phyloP scores from a whole-genome alignment of 441 rosid species.

The Pelargonium exstipulatum region DNA sequence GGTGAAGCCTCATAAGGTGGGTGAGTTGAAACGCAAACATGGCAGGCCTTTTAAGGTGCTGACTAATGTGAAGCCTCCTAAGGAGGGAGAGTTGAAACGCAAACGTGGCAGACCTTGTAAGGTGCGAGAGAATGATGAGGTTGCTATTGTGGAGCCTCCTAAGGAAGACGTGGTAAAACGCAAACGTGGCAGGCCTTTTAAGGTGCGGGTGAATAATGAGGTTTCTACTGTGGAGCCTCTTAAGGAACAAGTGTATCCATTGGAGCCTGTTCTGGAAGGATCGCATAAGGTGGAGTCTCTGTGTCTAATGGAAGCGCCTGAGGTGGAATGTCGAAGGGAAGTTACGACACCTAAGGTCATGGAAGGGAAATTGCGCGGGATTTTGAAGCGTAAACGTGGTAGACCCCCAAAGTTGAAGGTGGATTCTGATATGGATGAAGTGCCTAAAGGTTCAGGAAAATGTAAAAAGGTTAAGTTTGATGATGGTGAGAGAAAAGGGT shows the following conservation, averaged over 20 bases:
- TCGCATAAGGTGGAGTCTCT: background rate
- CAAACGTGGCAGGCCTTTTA: background rate
- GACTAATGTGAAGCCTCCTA: background rate
- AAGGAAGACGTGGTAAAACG: background rate
- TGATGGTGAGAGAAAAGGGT: conserved; percentile 2
- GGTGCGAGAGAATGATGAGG: conserved; percentile 17
- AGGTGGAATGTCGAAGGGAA: no score
- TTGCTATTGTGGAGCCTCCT: background rate
- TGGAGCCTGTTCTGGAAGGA: background rate
- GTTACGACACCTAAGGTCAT: no score
- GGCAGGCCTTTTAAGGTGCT: conserved; percentile 26
- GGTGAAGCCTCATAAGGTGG: conserved; percentile 7
- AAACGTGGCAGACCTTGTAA: conserved; percentile 34
- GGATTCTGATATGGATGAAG: background rate
- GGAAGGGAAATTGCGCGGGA: background rate
- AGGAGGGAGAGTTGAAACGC: conserved; percentile 13
- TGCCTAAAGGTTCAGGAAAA: background rate
- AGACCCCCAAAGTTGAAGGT: conserved; percentile 4
- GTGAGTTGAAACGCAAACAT: conserved; percentile 22
- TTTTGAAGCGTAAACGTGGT: conserved; percentile 11
- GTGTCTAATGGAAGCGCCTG: background rate
- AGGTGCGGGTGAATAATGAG: background rate
- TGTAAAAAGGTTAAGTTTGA: background rate
- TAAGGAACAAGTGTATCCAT: conserved; percentile 12
- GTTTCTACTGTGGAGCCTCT: conserved; percentile 2